Percentiles rank a stretch among this genome's conserved stretches.
phyloP scores from a whole-genome alignment of 805 yeast species.

The Metschnikowia aberdeeniae region DNA sequence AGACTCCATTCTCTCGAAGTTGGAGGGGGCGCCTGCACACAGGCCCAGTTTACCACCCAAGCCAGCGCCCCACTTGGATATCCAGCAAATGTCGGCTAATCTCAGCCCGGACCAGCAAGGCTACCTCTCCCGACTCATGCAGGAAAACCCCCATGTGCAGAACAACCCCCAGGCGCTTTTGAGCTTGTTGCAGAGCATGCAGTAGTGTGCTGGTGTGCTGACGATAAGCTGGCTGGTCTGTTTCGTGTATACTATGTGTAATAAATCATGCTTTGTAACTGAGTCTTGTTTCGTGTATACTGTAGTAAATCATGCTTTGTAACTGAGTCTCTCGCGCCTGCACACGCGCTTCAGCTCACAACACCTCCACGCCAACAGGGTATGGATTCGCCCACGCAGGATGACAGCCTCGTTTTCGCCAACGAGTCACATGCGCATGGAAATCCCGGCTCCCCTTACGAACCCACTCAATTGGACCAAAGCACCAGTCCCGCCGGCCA shows the following conservation, averaged over 20 bases:
- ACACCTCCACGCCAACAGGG: background rate
- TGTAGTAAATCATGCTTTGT: background rate
- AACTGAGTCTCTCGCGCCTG: too few relatives aligned
- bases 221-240: background rate
- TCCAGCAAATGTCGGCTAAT: slow-evolving; percentile 4
- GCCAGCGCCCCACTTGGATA: background rate
- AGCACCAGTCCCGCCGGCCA: slow-evolving; percentile 6
- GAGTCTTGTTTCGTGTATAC: background rate
- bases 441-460: slow-evolving; percentile 4
- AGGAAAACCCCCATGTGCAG: slow-evolving; percentile 18
- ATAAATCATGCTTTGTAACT: background rate
- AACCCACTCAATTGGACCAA: slow-evolving; percentile 10
- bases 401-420: slow-evolving; percentile 32
- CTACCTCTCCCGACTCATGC: slow-evolving; percentile 15
- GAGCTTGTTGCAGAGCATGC: slow-evolving; percentile 15
- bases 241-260: background rate
- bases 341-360: background rate
- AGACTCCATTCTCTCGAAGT: slow-evolving; percentile 25
- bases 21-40: slow-evolving; percentile 15
- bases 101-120: slow-evolving; percentile 15
- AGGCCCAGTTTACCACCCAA: background rate
- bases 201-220: background rate
- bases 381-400: slow-evolving; percentile 14
- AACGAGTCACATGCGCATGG: slow-evolving; percentile 7
- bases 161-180: slow-evolving; percentile 16